Conservation (phyloP, 2,329 filamentous ascomycete species). For the Aspergillus puulaauensis region DNA sequence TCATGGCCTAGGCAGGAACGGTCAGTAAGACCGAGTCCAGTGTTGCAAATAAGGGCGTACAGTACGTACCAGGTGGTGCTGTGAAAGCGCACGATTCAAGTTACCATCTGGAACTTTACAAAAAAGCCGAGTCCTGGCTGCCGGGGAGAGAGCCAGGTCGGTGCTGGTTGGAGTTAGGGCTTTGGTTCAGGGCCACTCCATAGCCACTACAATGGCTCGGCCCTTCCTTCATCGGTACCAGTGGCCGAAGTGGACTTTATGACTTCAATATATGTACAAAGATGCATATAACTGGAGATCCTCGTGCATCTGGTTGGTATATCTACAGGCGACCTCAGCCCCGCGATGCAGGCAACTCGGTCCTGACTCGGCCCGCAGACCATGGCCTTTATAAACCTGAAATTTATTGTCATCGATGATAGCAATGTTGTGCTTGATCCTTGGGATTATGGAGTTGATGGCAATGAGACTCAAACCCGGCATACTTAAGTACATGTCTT, state of each 20-base stretch:
- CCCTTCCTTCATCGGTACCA: too few species aligned
- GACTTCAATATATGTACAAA: not conserved
- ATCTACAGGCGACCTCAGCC: not conserved
- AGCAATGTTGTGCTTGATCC: too few species aligned
- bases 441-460: too few species aligned
- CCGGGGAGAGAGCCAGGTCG: not conserved
- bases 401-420: too few species aligned
- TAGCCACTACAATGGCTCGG: too few species aligned
- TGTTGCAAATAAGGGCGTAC: not conserved
- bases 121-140: too few species aligned
- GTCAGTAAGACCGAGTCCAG: not conserved
- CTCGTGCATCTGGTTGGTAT: not conserved
- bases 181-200: not conserved
- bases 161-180: not conserved
- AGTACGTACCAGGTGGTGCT: not conserved
- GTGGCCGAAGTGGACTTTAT: too few species aligned
- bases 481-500: too few species aligned
- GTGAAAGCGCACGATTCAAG: not conserved
- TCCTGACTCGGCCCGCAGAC: not conserved
- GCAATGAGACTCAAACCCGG: too few species aligned
- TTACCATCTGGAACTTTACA: too few species aligned
- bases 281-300: not conserved
- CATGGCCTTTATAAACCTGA: too few species aligned
- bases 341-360: not conserved
- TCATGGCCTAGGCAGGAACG: not conserved